A percentile compares a stretch with the other conserved stretches of the same genome.
Evolutionary conservation across 805 yeast species (phyloP).

Genomic region (Saccharomycopsis lassenensis): DNA sequence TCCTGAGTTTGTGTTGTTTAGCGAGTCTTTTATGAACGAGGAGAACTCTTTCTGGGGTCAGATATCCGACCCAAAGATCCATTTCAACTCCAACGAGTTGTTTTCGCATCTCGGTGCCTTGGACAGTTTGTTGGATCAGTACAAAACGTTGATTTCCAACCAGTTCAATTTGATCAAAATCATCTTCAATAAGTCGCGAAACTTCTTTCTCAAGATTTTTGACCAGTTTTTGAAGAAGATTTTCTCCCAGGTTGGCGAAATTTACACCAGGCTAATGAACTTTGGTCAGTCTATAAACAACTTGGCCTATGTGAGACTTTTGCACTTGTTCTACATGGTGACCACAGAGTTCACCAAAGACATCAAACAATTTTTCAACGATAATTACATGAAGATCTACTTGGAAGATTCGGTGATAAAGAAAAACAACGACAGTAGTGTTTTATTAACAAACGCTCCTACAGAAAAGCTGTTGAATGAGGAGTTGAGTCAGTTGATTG

Average conservation of each 20-base stretch:
- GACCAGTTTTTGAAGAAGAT: slow-evolving; percentile 66
- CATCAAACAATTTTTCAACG: slow-evolving; percentile 47
- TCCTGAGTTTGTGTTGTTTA: no score
- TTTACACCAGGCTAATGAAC: slow-evolving; percentile 42
- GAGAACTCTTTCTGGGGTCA: slow-evolving; percentile 43
- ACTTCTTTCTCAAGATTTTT: slow-evolving; percentile 47
- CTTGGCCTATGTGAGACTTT: slow-evolving; percentile 63
- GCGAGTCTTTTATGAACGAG: slow-evolving; percentile 25
- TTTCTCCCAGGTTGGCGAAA: slow-evolving; percentile 27
- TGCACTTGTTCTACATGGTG: slow-evolving; percentile 54
- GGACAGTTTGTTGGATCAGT: slow-evolving; percentile 40
- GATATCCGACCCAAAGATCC: slow-evolving; percentile 48
- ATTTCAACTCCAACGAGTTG: slow-evolving; percentile 25
- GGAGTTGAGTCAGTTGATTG: slow-evolving; percentile 41
- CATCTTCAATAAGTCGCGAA: slow-evolving; percentile 66
- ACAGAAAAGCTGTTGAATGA: slow-evolving; percentile 22
- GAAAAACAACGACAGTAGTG: slow-evolving; percentile 3
- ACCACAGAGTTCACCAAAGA: slow-evolving; percentile 52
- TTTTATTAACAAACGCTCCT: not conserved
- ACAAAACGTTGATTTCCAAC: slow-evolving; percentile 47
- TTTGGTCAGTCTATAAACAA: slow-evolving; percentile 53
- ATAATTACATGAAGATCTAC: slow-evolving; percentile 17
- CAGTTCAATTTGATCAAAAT: slow-evolving; percentile 66
- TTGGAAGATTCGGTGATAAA: slow-evolving; percentile 14
- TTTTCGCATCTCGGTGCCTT: slow-evolving; percentile 39